phyloP scores from a whole-genome alignment of 176 grass and related monocot genomes.

The Juncus inflexus region DNA sequence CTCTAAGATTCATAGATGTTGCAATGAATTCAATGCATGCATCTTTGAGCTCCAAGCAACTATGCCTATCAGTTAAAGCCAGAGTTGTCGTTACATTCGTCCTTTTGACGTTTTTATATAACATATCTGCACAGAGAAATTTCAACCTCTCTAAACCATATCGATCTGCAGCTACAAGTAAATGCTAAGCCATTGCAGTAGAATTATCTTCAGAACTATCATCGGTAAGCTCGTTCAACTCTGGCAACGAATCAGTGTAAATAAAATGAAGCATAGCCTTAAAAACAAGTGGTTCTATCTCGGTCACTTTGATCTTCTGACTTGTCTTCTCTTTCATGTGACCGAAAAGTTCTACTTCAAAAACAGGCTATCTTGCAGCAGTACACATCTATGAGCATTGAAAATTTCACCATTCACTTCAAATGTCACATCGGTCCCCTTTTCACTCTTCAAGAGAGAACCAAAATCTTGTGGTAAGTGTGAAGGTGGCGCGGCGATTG shows the following conservation, averaged over 20 bases:
- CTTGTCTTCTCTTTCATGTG: constrained; percentile 16
- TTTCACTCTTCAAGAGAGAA: neutral
- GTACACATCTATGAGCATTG: constrained; percentile 2
- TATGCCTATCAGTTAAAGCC: constrained; percentile 35
- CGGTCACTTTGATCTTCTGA: constrained; percentile 16
- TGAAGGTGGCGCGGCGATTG: neutral
- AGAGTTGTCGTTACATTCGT: constrained; percentile 27
- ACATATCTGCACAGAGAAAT: constrained; percentile 33
- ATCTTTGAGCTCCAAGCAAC: constrained; percentile 38
- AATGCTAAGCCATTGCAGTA: constrained; percentile 23
- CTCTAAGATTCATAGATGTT: constrained; percentile 17
- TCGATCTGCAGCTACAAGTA: constrained; percentile 36
- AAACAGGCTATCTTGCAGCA: constrained; percentile 28
- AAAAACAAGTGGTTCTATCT: constrained; percentile 34
- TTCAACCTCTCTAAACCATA: constrained; percentile 48
- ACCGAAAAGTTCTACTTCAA: constrained; percentile 38
- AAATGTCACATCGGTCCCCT: constrained; percentile 16
- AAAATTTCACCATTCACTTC: constrained; percentile 20
- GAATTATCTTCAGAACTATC: neutral
- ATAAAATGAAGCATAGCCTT: constrained; percentile 50
- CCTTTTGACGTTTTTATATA: constrained; percentile 14
- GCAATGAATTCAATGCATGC: constrained; percentile 41
- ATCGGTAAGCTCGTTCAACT: constrained; percentile 6
- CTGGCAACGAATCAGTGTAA: constrained; percentile 38
- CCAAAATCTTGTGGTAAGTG: constrained; percentile 5